phyloP scores from a whole-genome alignment of 2,329 filamentous ascomycete genomes.

The Hymenoscyphus scutula region DNA sequence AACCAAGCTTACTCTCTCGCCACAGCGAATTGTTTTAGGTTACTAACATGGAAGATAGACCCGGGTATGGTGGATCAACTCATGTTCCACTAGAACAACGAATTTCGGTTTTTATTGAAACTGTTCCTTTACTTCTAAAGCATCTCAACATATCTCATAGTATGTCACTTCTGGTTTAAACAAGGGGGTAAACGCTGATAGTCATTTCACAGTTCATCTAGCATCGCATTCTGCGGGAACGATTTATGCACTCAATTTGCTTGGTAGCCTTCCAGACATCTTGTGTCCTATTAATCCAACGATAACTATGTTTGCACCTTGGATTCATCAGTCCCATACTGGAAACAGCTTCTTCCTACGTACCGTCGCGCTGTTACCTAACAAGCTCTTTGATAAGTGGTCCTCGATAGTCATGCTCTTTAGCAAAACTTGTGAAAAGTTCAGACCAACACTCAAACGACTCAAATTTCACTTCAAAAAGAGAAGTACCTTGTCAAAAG shows the following conservation, averaged over 20 bases:
- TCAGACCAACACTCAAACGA: constrained; percentile 14
- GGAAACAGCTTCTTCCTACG: constrained; percentile 14
- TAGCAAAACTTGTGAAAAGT: constrained; percentile 16
- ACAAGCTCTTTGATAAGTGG: constrained; percentile 35
- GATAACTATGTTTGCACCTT: constrained; percentile 38
- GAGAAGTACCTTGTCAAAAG: neutral
- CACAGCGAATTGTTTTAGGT: no score
- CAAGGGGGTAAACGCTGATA: no score
- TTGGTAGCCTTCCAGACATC: constrained; percentile 37
- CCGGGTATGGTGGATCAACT: constrained; percentile 45
- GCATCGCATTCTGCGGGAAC: constrained; percentile 43
- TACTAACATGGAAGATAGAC: constrained; percentile 32
- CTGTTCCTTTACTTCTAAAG: constrained; percentile 40
- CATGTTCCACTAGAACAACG: constrained; percentile 38
- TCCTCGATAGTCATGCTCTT: constrained; percentile 36
- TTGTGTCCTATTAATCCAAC: constrained; percentile 33
- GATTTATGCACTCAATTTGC: constrained; percentile 43
- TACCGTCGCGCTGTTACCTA: constrained; percentile 24
- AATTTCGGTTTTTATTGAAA: constrained; percentile 42
- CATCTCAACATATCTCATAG: constrained; percentile 35
- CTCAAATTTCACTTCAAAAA: constrained; percentile 12
- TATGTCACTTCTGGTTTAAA: neutral
- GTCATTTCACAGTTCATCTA: constrained; percentile 32
- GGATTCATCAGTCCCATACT: constrained; percentile 39
- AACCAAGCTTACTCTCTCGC: no score